These are phyloP conservation scores for Coelastrella sp. DNA, from an alignment of 139 green algal genomes.

Conservation along the genomic window DNA sequence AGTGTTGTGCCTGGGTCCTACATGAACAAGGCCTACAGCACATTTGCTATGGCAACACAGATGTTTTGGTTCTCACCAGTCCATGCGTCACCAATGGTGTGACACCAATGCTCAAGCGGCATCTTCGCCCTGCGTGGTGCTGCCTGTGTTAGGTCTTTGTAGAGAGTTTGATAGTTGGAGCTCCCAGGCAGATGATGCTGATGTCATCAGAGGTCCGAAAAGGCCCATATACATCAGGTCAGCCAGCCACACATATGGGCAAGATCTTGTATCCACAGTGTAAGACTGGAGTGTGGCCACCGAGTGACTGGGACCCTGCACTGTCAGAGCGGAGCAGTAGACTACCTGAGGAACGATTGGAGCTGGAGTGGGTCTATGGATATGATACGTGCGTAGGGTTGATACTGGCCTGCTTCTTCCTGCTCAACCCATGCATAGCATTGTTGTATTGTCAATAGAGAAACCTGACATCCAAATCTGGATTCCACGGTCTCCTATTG, in stretches of 20 bases:
- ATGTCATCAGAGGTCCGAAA: conserved; percentile 53
- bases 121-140: background rate
- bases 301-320: conserved; percentile 67
- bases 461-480: too few relatives aligned
- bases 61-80: too few relatives aligned
- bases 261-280: conserved; percentile 70
- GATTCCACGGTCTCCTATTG: too few relatives aligned
- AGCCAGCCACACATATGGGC: conserved; percentile 57
- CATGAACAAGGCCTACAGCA: too few relatives aligned
- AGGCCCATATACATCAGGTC: conserved; percentile 54
- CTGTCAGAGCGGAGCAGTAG: conserved; percentile 57
- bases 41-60: too few relatives aligned
- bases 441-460: background rate
- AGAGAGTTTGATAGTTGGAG: conserved; percentile 62
- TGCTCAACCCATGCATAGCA: too few relatives aligned
- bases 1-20: too few relatives aligned
- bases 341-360: conserved; percentile 61
- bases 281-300: conserved; percentile 58
- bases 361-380: conserved; percentile 34
- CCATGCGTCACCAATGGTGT: background rate
- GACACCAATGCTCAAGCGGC: background rate
- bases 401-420: too few relatives aligned
- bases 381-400: background rate
- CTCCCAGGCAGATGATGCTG: conserved; percentile 61
- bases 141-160: conserved; percentile 57